Conservation (phyloP, 495 filamentous ascomycete genomes). For the Aspergillus steynii region DNA sequence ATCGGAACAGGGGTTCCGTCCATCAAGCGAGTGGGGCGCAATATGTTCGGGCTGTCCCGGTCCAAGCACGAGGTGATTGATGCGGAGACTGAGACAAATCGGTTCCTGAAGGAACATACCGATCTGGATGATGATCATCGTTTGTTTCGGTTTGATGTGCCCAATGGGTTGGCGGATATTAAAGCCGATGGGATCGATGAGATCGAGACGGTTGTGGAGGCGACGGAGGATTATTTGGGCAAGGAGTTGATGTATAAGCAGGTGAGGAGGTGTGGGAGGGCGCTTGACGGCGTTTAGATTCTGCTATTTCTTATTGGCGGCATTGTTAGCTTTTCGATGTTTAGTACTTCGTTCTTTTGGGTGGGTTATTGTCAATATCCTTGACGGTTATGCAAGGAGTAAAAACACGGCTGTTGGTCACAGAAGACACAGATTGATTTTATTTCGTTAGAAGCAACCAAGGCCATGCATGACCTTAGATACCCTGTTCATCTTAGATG, state of each 20-base stretch:
- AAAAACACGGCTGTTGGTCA: too few species aligned
- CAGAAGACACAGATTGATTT: too few species aligned
- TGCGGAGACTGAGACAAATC: conserved; percentile 39
- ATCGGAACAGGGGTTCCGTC: conserved; percentile 46
- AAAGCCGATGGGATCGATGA: conserved; percentile 40
- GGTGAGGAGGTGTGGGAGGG: conserved; percentile 35
- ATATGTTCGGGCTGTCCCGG: conserved; percentile 29
- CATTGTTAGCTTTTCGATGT: not conserved
- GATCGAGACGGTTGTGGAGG: conserved; percentile 36
- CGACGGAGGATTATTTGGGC: conserved; percentile 41
- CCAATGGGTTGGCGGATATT: conserved; percentile 42
- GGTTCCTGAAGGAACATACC: conserved; percentile 40
- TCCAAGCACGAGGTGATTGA: conserved; percentile 33
- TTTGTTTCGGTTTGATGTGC: conserved; percentile 50
- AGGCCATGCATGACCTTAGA: too few species aligned
- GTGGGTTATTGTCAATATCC: not conserved
- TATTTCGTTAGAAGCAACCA: too few species aligned
- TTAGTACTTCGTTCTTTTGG: not conserved
- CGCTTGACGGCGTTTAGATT: conserved; percentile 15
- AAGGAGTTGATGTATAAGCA: conserved; percentile 38
- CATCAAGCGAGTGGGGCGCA: conserved; percentile 28
- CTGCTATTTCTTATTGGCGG: too few species aligned
- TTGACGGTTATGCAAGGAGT: too few species aligned
- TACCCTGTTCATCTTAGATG: too few species aligned
- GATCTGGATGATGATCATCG: conserved; percentile 32